phyloP scores from a whole-genome alignment of 1,139 yeast genomes.

The Kluyveromyces sp. region DNA sequence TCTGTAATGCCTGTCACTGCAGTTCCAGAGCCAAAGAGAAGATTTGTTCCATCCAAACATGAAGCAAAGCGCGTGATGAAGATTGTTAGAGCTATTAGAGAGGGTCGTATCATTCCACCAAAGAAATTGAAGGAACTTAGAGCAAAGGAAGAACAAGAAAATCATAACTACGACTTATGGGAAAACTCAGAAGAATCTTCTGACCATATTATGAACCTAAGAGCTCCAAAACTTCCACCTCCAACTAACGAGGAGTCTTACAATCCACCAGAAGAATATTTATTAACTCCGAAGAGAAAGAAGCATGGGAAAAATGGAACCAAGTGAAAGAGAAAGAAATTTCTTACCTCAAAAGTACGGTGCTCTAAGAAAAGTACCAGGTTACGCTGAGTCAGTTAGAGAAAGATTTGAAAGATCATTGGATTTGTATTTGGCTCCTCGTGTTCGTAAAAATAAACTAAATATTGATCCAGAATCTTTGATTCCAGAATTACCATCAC shows the following conservation, averaged over 20 bases:
- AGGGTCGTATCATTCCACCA: slow-evolving; percentile 84
- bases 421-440: slow-evolving; percentile 91
- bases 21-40: slow-evolving; percentile 91
- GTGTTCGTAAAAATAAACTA: slow-evolving; percentile 84
- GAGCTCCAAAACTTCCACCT: slow-evolving; percentile 94
- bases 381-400: slow-evolving; percentile 74
- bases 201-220: slow-evolving; percentile 79
- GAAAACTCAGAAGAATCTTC: slow-evolving; percentile 50
- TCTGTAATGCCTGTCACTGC: slow-evolving; percentile 93
- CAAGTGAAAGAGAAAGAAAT: slow-evolving; percentile 70
- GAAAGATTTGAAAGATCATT: slow-evolving; percentile 92
- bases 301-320: slow-evolving; percentile 66
- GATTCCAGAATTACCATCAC: slow-evolving; percentile 94
- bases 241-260: slow-evolving; percentile 96
- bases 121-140: slow-evolving; percentile 46
- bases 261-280: slow-evolving; percentile 94
- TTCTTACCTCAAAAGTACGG: slow-evolving; percentile 76
- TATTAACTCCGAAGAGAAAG: slow-evolving; percentile 69
- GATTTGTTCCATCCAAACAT: slow-evolving; percentile 93
- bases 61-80: slow-evolving; percentile 96
- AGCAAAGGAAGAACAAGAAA: slow-evolving; percentile 44
- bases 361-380: slow-evolving; percentile 88
- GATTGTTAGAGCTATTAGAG: slow-evolving; percentile 91
- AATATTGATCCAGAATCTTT: slow-evolving; percentile 94
- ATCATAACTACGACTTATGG: slow-evolving; percentile 75